Conservation (phyloP, 345 rosid genomes). For the Pugionium dolabratum region DNA sequence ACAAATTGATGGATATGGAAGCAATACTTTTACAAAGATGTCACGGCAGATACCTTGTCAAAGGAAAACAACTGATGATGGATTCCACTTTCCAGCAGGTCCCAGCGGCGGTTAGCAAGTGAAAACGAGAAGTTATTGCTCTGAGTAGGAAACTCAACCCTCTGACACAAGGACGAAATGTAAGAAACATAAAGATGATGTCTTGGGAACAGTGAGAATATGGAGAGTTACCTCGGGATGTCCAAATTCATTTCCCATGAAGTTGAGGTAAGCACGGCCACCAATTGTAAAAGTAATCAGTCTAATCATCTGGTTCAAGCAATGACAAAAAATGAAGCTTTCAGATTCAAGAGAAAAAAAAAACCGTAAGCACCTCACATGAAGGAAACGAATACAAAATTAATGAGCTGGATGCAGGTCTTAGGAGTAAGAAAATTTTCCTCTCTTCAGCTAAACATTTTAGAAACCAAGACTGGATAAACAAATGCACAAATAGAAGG, state of each 20-base stretch:
- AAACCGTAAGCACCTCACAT: constrained; percentile 7
- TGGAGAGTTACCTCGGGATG: constrained; percentile 71
- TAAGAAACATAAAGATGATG: constrained; percentile 37
- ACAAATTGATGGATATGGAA: too few relatives aligned
- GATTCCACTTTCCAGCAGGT: constrained; percentile 62
- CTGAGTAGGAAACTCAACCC: constrained; percentile 89
- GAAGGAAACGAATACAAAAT: constrained; percentile 12
- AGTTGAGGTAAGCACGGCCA: constrained; percentile 87
- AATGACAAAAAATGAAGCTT: constrained; percentile 35
- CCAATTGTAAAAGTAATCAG: constrained; percentile 79
- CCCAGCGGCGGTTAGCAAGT: constrained; percentile 84
- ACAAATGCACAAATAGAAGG: constrained; percentile 11
- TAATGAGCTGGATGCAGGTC: constrained; percentile 3
- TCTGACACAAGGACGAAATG: constrained; percentile 48
- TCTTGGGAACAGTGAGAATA: constrained; percentile 14
- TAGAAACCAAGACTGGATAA: constrained; percentile 6
- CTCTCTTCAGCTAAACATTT: constrained; percentile 11
- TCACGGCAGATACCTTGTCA: constrained; percentile 55
- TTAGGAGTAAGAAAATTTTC: constrained; percentile 10
- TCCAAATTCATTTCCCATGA: constrained; percentile 98
- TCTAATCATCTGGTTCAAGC: constrained; percentile 72
- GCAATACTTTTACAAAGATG: too few relatives aligned
- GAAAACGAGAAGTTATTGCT: constrained; percentile 85
- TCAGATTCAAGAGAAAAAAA: constrained; percentile 19
- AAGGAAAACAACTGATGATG: constrained; percentile 64